A percentile compares a stretch with the other conserved stretches of the same genome.
Conservation (phyloP, 441 rosid species). For the Sinapis alba region DNA sequence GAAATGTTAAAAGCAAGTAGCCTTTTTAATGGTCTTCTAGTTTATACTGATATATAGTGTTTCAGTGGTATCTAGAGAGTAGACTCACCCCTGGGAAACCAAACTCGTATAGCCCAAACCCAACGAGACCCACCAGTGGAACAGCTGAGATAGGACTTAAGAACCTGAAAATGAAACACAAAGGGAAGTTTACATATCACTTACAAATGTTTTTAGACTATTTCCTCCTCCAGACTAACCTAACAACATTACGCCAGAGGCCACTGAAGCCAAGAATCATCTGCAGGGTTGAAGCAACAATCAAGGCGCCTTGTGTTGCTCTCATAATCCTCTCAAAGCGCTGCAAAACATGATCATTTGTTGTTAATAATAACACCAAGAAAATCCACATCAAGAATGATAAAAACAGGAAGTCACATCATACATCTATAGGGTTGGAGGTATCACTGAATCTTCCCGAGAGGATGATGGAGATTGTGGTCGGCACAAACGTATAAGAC, state of each 20-base stretch:
- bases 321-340: constrained; percentile 84
- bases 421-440: constrained; percentile 75
- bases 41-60: neutral
- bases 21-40: constrained; percentile 2
- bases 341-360: constrained; percentile 44
- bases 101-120: constrained; percentile 89
- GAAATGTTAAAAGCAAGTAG: constrained; percentile 20
- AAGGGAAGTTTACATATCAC: neutral
- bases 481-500: constrained; percentile 85
- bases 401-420: constrained; percentile 20
- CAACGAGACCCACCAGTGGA: constrained; percentile 82
- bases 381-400: neutral
- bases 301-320: constrained; percentile 90
- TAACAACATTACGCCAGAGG: constrained; percentile 91
- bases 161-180: constrained; percentile 58
- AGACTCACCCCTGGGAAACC: constrained; percentile 91
- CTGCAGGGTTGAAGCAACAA: constrained; percentile 94
- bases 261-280: constrained; percentile 98
- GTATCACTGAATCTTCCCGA: constrained; percentile 78
- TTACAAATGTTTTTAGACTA: neutral
- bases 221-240: constrained; percentile 49
- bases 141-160: constrained; percentile 89
- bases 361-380: constrained; percentile 17
- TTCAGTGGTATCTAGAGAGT: constrained; percentile 20
- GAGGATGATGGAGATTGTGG: constrained; percentile 88